Evolutionary conservation across 2,329 filamentous ascomycete genomes (phyloP).

Genomic region (Juglanconis sp.): DNA sequence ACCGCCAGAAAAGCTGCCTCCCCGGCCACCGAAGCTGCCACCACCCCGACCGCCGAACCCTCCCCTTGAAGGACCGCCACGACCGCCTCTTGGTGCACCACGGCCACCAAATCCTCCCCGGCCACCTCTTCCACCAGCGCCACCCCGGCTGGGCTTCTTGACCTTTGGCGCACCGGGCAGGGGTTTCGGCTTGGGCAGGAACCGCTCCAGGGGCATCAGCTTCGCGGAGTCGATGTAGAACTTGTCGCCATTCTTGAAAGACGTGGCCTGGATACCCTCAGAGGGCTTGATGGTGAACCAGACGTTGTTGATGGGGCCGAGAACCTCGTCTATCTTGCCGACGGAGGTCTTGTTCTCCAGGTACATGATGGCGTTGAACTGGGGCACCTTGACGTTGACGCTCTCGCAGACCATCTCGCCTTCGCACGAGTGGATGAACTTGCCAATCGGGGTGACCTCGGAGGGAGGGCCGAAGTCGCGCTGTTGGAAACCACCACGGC

Average conservation of each 20-base stretch:
- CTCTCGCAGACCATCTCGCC: slow-evolving; percentile 98
- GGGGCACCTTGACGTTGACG: slow-evolving; percentile 91
- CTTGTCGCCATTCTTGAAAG: slow-evolving; percentile 95
- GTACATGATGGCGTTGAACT: slow-evolving; percentile 99
- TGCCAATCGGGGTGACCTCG: slow-evolving; percentile 78
- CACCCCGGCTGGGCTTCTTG: slow-evolving; percentile 59
- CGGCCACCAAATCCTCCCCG: slow-evolving; percentile 28
- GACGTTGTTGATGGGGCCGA: slow-evolving; percentile 95
- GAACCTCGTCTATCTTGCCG: slow-evolving; percentile 96
- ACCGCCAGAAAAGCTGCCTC: slow-evolving; percentile 24
- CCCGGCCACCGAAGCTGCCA: slow-evolving; percentile 25
- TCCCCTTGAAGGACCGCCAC: slow-evolving; percentile 27
- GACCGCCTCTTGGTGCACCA: slow-evolving; percentile 24
- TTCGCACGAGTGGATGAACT: slow-evolving; percentile 90
- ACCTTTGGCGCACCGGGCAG: slow-evolving; percentile 56
- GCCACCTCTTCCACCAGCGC: slow-evolving; percentile 51
- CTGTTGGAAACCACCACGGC: slow-evolving; percentile 59
- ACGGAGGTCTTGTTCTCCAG: slow-evolving; percentile 97
- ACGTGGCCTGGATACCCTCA: slow-evolving; percentile 90
- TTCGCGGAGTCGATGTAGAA: slow-evolving; percentile 96
- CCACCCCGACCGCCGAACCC: slow-evolving; percentile 24
- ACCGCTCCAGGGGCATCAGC: slow-evolving; percentile 90
- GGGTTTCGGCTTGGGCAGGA: slow-evolving; percentile 89
- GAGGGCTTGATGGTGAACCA: slow-evolving; percentile 98
- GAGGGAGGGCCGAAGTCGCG: slow-evolving; percentile 61